Base-by-base conservation (phyloP, 139 green algal species). In the Pseudopediastrum boryanum region DNA sequence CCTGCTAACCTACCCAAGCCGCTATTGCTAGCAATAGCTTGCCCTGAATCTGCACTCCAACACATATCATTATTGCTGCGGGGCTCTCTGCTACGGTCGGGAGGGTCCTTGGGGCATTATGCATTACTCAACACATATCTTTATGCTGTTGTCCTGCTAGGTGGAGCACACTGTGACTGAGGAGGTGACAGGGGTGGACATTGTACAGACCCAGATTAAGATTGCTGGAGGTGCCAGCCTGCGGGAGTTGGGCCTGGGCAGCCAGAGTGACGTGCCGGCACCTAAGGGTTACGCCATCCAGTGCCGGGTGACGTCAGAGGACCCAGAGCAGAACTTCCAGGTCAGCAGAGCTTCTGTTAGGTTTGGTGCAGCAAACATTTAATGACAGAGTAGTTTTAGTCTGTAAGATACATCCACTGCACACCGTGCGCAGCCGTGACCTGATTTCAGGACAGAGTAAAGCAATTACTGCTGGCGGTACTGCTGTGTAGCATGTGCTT, bases 111-210 rank as follows among this genome's bases (percentile, higher is more conserved):
- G n/a, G n/a, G n/a, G n/a, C n/a, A n/a, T n/a, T n/a, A n/a, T n/a
- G n/a, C n/a, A n/a, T n/a, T n/a, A n/a, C n/a, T n/a, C n/a, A n/a
- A n/a, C n/a, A n/a, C n/a, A n/a, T n/a, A n/a, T n/a, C n/a, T n/a
- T n/a, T n/a, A n/a, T n/a, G n/a, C n/a, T n/a, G n/a, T n/a, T n/a
- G n/a, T n/a, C n/a, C n/a, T n/a, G n/a, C n/a, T n/a, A 98, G 91
- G 96, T 99, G 62, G 96, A 99, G 91, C 96, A 99, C 89, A 97
- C 96, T 1, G 89, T 98, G 33, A 99, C 96, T 1, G 96, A 99
- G 89, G 94, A 98, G 88, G 86, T 99, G 52, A 98, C 93, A 4
- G 92, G 92, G n/a, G 79, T 99, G 2, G 96, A 99, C 84, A 88
- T 99, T 35, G 92, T 97, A 58, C 90, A 96, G 84, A 85, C 87